Conservation (phyloP, 345 rosid genomes). For the Sisymbrium altissimum region DNA sequence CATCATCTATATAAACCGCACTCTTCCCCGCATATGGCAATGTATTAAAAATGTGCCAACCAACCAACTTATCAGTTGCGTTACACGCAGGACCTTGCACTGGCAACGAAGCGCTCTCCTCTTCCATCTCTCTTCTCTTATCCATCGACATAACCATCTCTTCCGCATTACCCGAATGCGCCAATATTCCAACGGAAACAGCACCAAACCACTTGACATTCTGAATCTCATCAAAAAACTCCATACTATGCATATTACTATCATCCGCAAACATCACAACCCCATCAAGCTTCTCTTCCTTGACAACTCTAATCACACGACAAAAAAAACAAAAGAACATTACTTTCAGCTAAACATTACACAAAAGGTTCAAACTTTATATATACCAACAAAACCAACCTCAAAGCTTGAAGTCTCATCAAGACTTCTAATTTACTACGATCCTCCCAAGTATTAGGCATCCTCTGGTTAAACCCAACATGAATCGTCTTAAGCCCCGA, state of each 20-base stretch:
- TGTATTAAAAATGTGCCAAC: constrained; percentile 85
- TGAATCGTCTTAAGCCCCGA: constrained; percentile 67
- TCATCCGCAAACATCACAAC: constrained; percentile 92
- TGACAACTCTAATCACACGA: constrained; percentile 53
- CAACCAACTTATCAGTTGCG: constrained; percentile 55
- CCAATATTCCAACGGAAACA: constrained; percentile 79
- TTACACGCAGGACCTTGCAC: constrained; percentile 98
- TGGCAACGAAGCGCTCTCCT: constrained; percentile 48
- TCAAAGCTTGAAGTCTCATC: constrained; percentile 84
- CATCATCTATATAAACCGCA: constrained; percentile 73
- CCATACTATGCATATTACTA: constrained; percentile 97
- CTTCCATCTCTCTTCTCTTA: constrained; percentile 31
- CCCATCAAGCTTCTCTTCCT: constrained; percentile 91
- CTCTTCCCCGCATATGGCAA: constrained; percentile 57
- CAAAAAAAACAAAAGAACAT: background rate
- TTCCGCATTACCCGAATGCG: constrained; percentile 51
- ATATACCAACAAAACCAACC: constrained; percentile 27
- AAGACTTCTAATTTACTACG: constrained; percentile 65
- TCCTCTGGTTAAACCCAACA: constrained; percentile 55
- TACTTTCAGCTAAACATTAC: background rate
- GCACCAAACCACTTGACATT: constrained; percentile 91
- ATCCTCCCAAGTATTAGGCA: constrained; percentile 80
- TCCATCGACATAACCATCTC: constrained; percentile 35
- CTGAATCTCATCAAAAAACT: constrained; percentile 89
- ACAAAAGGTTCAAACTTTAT: too few relatives aligned